A percentile compares a stretch with the other conserved stretches of the same genome.
phyloP scores from a whole-genome alignment of 441 rosid genomes.

The Hura crepitans region DNA sequence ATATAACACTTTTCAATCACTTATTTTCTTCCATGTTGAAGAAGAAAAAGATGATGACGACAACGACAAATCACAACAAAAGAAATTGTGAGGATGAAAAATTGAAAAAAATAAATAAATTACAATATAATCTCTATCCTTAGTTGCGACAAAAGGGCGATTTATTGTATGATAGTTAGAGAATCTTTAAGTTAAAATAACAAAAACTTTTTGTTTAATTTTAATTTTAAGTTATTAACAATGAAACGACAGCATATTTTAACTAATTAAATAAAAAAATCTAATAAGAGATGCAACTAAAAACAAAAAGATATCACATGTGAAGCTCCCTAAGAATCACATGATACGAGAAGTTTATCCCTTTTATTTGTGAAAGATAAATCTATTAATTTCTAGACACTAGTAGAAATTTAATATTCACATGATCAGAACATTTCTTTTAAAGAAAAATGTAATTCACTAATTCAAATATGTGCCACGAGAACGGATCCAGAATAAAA shows the following conservation, averaged over 20 bases:
- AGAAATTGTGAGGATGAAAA: not conserved
- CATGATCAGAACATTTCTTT: too few species aligned
- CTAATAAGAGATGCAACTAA: not conserved
- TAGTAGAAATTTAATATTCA: too few species aligned
- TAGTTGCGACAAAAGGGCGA: not conserved
- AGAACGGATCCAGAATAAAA: too few species aligned
- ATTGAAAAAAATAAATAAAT: not conserved
- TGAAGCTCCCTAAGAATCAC: not conserved
- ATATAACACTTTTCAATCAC: not conserved
- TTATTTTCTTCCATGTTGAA: not conserved
- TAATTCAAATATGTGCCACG: too few species aligned
- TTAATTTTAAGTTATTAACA: not conserved
- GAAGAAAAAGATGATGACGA: not conserved
- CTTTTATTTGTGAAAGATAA: not conserved
- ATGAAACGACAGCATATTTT: too few species aligned
- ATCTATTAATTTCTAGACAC: too few species aligned
- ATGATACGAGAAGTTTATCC: not conserved
- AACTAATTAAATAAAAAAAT: too few species aligned
- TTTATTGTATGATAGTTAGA: not conserved
- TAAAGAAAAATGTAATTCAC: too few species aligned
- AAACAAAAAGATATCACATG: not conserved
- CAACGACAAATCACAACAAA: not conserved
- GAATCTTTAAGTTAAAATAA: too few species aligned
- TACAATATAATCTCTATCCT: not conserved
- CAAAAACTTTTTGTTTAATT: too few species aligned